Conservation (phyloP, 192 early-diverging fungal genomes). For the Jimgerdemannia lactiflua region DNA sequence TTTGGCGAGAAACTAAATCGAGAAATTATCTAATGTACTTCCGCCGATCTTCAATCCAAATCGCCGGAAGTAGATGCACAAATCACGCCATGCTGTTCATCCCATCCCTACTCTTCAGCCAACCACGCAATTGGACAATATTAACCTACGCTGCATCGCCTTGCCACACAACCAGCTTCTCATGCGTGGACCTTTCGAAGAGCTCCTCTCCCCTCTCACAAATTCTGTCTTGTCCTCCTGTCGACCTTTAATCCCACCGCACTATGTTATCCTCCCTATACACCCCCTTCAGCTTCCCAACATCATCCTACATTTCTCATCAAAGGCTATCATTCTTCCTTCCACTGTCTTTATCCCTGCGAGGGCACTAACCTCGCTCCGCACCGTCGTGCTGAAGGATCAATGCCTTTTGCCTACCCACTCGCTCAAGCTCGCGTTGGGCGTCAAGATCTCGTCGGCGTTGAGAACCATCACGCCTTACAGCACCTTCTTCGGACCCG, state of each 20-base stretch:
- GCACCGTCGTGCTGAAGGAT: slow-evolving; percentile 47
- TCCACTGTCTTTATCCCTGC: slow-evolving; percentile 28
- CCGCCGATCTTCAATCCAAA: too few species aligned
- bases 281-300: slow-evolving; percentile 64
- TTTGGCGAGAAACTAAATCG: too few species aligned
- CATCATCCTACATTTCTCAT: slow-evolving; percentile 41
- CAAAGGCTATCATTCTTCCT: slow-evolving; percentile 27
- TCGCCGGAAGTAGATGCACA: slow-evolving; percentile 43
- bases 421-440: slow-evolving; percentile 57
- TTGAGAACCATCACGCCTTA: slow-evolving; percentile 66
- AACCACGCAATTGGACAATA: slow-evolving; percentile 34
- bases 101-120: slow-evolving; percentile 49
- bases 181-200: slow-evolving; percentile 46
- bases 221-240: slow-evolving; percentile 4
- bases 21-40: too few species aligned
- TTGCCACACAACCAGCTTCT: slow-evolving; percentile 38
- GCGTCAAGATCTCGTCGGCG: slow-evolving; percentile 60
- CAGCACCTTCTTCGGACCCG: slow-evolving; percentile 54
- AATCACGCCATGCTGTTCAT: slow-evolving; percentile 49
- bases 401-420: slow-evolving; percentile 16
- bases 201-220: slow-evolving; percentile 31
- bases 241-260: not conserved
- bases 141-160: slow-evolving; percentile 43
- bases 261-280: slow-evolving; percentile 49
- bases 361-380: slow-evolving; percentile 55